Percentiles rank a stretch among this genome's conserved stretches.
These are phyloP conservation scores for Microsporum canis DNA, from an alignment of 2,329 filamentous ascomycete species.

Conservation along the genomic window DNA sequence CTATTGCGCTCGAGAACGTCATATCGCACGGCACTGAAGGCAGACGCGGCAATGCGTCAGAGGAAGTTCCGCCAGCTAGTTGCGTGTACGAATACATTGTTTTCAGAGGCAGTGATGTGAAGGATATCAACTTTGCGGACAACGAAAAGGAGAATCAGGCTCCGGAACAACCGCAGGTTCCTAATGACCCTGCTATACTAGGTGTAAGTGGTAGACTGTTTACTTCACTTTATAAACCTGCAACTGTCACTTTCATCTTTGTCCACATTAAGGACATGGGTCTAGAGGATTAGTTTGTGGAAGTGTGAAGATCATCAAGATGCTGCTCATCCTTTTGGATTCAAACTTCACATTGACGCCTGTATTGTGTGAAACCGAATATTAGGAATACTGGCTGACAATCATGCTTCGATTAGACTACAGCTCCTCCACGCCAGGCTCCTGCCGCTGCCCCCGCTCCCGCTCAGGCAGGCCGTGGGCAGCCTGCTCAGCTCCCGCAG, in stretches of 20 bases:
- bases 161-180: conserved; percentile 64
- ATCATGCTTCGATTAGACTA: background rate
- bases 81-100: conserved; percentile 98
- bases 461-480: conserved; percentile 29
- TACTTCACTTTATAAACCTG: background rate
- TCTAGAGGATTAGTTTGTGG: conserved; percentile 76
- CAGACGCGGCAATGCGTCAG: conserved; percentile 62
- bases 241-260: conserved; percentile 8
- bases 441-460: conserved; percentile 33
- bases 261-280: conserved; percentile 58
- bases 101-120: conserved; percentile 95
- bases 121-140: conserved; percentile 90
- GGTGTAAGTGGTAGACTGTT: conserved; percentile 59
- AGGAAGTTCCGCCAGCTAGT: conserved; percentile 73
- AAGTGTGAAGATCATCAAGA: conserved; percentile 61
- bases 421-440: background rate
- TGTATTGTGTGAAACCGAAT: background rate
- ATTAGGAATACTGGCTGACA: background rate
- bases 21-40: conserved; percentile 90
- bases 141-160: conserved; percentile 60
- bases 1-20: conserved; percentile 94
- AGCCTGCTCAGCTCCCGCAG: conserved; percentile 33
- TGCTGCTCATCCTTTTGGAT: background rate
- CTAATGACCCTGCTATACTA: conserved; percentile 91
- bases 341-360: background rate